Base-by-base conservation (phyloP, 192 early-diverging fungal species). In the Entomortierella chlamydospora region DNA sequence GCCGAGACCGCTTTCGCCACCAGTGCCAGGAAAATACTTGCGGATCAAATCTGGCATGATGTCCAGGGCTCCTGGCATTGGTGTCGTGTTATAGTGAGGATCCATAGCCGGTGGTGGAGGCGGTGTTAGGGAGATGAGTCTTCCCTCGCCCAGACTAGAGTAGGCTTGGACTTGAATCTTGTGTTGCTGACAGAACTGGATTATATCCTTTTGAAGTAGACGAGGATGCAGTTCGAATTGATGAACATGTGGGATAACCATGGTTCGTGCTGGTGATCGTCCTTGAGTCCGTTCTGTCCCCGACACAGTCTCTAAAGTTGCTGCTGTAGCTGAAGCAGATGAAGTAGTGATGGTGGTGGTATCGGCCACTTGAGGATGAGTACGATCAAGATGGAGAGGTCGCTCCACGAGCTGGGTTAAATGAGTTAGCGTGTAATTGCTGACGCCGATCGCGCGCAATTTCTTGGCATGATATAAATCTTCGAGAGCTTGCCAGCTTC, bases 161-260 rank as follows among this genome's bases (percentile, higher is more conserved):
- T 94, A 94, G 18, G 93, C 91, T 42, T 90, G 87, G 37, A 92
- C 81, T 28, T 83, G 81, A 57, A 94, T 91, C 5, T 79, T 53
- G 55, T 91, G 81, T 9, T 72, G 30, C 11, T 81, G 57, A 68
- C 91, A 93, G 26, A 86, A 84, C 9, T 85, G 57, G 34, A 90
- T n/a, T 2, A 94, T 53, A 23, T 89, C 86, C 1, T 67, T 57
- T 76, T 93, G 89, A 25, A 83, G 82, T 17, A 88, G 80, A 10
- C 87, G 84, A 0, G 91, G 93, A 50, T 94, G 91, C 20, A 92
- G 57, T 73, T 94, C 91, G 47, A 90, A 87, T 73, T 94, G 93
- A 26, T 90, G 88, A 13, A 94, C 87, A 81, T 89, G 87, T 9
- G 93, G 91, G 15, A 80, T 50, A 0, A 92, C 71, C 37, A 81